Evolutionary conservation across 768 basidiomycete species (phyloP).

Genomic region (Collybiopsis luxurians): DNA sequence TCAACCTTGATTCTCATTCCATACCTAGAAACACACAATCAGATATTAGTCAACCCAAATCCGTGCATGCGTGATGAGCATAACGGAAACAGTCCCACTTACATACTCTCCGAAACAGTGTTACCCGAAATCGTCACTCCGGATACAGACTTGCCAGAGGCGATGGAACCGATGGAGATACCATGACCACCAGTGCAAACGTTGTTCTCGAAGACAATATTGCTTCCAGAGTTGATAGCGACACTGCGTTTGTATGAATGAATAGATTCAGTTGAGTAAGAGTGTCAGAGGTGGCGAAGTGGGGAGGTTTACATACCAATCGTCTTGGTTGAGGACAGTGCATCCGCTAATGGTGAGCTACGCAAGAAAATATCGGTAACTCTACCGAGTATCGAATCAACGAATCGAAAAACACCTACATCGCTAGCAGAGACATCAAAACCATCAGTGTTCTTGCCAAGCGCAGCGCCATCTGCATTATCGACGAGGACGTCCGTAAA

Average conservation of each 20-base stretch:
- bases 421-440: conserved; percentile 21
- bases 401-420: conserved; percentile 16
- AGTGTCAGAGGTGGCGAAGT: too few species aligned
- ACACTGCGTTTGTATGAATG: too few species aligned
- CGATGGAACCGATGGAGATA: conserved; percentile 44
- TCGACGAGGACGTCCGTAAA: conserved; percentile 1
- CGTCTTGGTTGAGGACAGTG: conserved; percentile 4
- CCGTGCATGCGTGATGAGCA: too few species aligned
- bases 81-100: not conserved
- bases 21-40: not conserved
- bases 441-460: conserved; percentile 27
- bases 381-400: not conserved
- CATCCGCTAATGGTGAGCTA: conserved; percentile 2
- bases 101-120: conserved; percentile 19
- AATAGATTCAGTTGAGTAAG: too few species aligned
- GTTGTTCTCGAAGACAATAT: conserved; percentile 34
- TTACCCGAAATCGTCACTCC: conserved; percentile 15
- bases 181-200: conserved; percentile 45
- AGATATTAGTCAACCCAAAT: too few species aligned
- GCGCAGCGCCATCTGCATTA: conserved; percentile 1
- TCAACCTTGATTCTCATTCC: conserved; percentile 10
- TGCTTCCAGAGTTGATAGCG: conserved; percentile 20
- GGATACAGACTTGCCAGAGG: conserved; percentile 22
- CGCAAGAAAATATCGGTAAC: not conserved
- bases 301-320: too few species aligned